Conservation (phyloP, 2,329 filamentous ascomycete species). For the Aspergillus eucalypticola region DNA sequence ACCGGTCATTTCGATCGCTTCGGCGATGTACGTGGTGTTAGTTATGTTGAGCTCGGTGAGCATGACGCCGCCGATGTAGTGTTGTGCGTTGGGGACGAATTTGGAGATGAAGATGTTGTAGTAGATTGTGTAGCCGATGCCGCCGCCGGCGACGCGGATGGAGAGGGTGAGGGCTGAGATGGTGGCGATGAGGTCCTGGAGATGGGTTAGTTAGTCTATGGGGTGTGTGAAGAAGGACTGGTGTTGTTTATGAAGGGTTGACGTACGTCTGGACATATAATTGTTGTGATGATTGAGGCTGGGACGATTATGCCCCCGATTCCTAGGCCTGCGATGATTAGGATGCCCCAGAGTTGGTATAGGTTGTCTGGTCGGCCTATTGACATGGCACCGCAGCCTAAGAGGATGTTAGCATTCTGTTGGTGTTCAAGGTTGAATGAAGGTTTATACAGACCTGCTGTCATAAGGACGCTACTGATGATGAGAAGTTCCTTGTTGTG, state of each 20-base stretch:
- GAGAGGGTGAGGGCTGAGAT: conserved; percentile 67
- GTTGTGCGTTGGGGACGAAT: conserved; percentile 47
- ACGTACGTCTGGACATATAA: conserved; percentile 65
- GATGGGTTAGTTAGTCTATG: not conserved
- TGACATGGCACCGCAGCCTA: conserved; percentile 57
- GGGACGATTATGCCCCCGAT: conserved; percentile 70
- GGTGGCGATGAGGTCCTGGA: conserved; percentile 64
- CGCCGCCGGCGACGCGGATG: conserved; percentile 68
- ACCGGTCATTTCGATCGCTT: conserved; percentile 56
- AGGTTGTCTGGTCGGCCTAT: conserved; percentile 56
- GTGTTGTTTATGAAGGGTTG: not conserved
- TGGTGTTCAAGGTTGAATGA: no score
- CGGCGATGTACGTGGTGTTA: conserved; percentile 47
- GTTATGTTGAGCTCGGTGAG: conserved; percentile 52
- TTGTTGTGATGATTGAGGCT: conserved; percentile 66
- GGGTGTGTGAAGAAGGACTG: not conserved
- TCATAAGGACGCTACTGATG: conserved; percentile 63
- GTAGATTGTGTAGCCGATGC: conserved; percentile 63
- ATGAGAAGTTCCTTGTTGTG: conserved; percentile 63
- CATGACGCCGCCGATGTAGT: conserved; percentile 56
- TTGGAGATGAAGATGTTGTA: conserved; percentile 55
- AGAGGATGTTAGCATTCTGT: not conserved
- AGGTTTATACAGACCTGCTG: conserved; percentile 49
- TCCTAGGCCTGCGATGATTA: conserved; percentile 64
- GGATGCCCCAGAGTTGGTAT: conserved; percentile 55